phyloP scores from a whole-genome alignment of 108 stramenopile species.

The Stephanodiscus triporus region DNA sequence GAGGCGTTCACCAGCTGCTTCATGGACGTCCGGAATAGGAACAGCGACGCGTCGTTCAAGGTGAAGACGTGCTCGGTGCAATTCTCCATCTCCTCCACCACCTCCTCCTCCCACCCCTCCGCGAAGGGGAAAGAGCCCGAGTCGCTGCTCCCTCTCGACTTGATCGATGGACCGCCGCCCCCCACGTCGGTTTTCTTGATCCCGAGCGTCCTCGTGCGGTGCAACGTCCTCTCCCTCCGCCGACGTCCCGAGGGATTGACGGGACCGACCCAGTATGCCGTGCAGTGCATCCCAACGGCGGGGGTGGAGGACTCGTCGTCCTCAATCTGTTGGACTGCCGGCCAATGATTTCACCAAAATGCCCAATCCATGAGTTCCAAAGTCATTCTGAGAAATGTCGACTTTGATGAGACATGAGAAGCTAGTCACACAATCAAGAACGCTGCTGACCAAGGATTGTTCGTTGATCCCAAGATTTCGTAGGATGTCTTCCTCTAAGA shows the following conservation, averaged over 20 bases:
- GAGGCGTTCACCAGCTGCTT: constrained; percentile 32
- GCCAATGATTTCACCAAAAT: constrained; percentile 22
- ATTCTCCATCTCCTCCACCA: constrained; percentile 1
- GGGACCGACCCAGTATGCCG: constrained; percentile 35
- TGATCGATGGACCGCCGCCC: neutral
- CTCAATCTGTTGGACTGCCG: constrained; percentile 8
- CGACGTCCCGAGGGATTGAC: constrained; percentile 15
- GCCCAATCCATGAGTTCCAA: constrained; percentile 21
- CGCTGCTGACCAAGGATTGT: neutral
- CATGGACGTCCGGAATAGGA: constrained; percentile 40
- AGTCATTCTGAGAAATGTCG: neutral
- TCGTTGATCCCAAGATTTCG: constrained; percentile 3
- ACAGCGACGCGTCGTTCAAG: constrained; percentile 33
- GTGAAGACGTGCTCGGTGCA: constrained; percentile 36
- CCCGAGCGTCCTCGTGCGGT: constrained; percentile 33
- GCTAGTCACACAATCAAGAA: constrained; percentile 9
- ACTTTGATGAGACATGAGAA: constrained; percentile 19
- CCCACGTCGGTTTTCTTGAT: constrained; percentile 7
- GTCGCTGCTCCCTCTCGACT: neutral
- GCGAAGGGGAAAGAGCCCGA: neutral
- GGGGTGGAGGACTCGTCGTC: too few relatives aligned
- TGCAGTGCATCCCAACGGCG: constrained; percentile 51
- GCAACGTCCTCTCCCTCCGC: constrained; percentile 20
- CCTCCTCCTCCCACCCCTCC: neutral
- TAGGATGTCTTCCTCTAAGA: constrained; percentile 11